Base-by-base conservation (phyloP, 1,284 basidiomycete species). In the Microbotryomycetes sp. region DNA sequence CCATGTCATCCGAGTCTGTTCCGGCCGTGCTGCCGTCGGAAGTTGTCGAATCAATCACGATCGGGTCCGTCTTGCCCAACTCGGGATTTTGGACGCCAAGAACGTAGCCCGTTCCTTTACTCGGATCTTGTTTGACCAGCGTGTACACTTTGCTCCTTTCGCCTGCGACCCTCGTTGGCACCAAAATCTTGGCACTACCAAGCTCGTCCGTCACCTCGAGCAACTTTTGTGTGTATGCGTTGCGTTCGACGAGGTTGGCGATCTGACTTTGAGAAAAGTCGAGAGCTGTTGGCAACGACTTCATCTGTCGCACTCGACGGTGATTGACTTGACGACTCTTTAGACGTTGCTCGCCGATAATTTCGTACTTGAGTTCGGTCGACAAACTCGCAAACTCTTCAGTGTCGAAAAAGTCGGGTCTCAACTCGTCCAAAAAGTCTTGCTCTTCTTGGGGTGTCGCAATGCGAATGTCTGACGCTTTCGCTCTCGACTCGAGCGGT, bases 181-280 rank as follows among this genome's bases (percentile, higher is more conserved):
- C 94, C 1, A 86, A 86, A 54, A 96, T 82, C 74, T 92, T 76
- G 0, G 91, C 88, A 70, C 86, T 88, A 57, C 92, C 91, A 56
- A 98, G 91, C 67, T 89, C 77, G 62, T 97, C 93, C 2, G 92
- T 97, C 22, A 97, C 94, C 36, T 83, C 84, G 45, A 98, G 79
- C n/a, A 98, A 82, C 72, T 96, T 91, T 71, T 98, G 96, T 0
- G 96, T 98, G 61, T 97, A 80, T 2, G 85, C 76, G 74, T 99
- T 99, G 42, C 96, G 81, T 74, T 94, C 87, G 69, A 86, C 84
- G 26, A 99, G 80, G 68, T 90, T 88, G 74, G 85, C 83, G 75
- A 97, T 96, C 76, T 99, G 96, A 63, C 93, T 88, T 71, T 86
- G 88, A 0, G 91, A 94, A 74, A 99, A 99, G 76, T 98, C 96